These are phyloP conservation scores for Misopates orontium DNA, from an alignment of 257 asterid species.

Conservation along the genomic window DNA sequence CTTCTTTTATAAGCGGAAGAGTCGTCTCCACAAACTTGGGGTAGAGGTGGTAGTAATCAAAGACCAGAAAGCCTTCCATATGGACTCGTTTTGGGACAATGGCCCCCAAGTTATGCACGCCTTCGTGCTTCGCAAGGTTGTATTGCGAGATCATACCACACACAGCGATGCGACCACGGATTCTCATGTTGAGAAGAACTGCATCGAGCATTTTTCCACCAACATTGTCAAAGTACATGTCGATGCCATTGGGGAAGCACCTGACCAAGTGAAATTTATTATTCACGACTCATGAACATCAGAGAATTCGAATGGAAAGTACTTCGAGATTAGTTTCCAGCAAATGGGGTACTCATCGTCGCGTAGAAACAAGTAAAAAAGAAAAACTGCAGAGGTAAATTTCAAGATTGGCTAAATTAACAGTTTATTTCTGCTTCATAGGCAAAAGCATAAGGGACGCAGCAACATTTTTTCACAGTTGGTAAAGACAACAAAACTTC, in stretches of 20 bases:
- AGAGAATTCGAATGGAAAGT: no score
- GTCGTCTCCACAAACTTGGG: constrained; percentile 21
- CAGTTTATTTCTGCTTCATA: no score
- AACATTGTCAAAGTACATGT: constrained; percentile 33
- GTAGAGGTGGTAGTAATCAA: constrained; percentile 11
- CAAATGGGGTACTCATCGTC: no score
- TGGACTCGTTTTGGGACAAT: constrained; percentile 11
- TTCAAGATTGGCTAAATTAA: no score
- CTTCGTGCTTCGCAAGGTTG: constrained; percentile 19
- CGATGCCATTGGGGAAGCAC: constrained; percentile 30
- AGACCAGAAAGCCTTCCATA: constrained; percentile 25
- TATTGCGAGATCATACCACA: constrained; percentile 33
- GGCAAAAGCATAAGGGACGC: no score
- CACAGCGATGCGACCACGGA: constrained; percentile 9
- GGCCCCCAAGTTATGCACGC: constrained; percentile 16
- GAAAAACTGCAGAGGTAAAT: no score
- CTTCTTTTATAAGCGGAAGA: constrained; percentile 23
- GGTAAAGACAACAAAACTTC: no score
- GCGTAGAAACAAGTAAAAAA: no score
- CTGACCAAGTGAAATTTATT: not conserved
- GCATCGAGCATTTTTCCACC: constrained; percentile 32
- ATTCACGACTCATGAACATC: not conserved
- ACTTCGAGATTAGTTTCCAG: no score
- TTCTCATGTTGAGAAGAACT: constrained; percentile 15
- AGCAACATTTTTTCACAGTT: no score